Evolutionary conservation across 2,329 filamentous ascomycete genomes (phyloP), one percentile per base, ranked within the genome.

Genomic region (Pseudogymnoascus pannorum): DNA sequence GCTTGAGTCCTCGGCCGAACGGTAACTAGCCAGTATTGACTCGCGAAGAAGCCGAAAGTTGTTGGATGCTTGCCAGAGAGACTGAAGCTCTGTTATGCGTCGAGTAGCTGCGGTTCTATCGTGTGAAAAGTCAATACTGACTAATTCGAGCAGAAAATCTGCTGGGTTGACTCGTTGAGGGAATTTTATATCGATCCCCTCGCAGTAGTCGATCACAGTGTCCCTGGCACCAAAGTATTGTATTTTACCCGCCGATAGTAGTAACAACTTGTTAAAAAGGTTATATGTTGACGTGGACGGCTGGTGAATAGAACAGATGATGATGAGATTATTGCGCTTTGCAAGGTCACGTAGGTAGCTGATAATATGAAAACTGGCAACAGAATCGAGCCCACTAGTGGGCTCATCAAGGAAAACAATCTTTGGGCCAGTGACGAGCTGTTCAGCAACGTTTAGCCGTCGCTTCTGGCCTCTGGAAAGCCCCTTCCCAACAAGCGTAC

Each of bases 391-490:
- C 9, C 90, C 33, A 5, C 33, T 35, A 14, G 33, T 35, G 33
- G 33, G 33, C 33, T 35, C 33, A 35, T 35, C 33, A 89, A 64
- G 87, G 91, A 0, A 89, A 93, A 0, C 89, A 90, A 73, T 94
- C 90, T 69, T 93, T 89, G 33, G 33, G 5, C 33, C 33, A 35
- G 33, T 35, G 33, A 35, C 33, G 33, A 35, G 33, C 33, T 5
- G 12, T 35, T 35, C 33, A 35, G 33, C 89, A 1, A 93, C 85
- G 64, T 87, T 87, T 7, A 92, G 80, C 59, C 90, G 80, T 51
- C 88, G 81, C 77, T 92, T 93, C 76, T 94, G 89, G 1, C 89
- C 90, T 48, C 89, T 89, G 63, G 86, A 89, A 62, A 94, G 84
- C n/a, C 90, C 90, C 73, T 92, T 92, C 9, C 84, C 82, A 64